Percentiles rank a stretch among this genome's conserved stretches.
phyloP scores from a whole-genome alignment of 805 yeast species.

The Starmerella potacharoeniae region DNA sequence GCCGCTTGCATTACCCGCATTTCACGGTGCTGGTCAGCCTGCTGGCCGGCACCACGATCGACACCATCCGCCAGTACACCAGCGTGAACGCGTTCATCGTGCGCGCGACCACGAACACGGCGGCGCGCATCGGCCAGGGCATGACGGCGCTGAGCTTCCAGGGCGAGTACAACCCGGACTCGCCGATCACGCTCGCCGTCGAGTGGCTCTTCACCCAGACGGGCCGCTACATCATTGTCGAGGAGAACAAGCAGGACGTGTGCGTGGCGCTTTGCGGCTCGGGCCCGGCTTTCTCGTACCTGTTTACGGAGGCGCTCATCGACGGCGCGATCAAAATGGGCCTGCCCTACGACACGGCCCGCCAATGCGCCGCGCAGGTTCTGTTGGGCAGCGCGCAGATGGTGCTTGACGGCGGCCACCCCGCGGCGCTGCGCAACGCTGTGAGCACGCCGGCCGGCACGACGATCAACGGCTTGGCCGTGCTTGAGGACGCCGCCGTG shows the following conservation, averaged over 20 bases:
- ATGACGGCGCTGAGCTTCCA: conserved; percentile 87
- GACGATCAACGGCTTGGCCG: conserved; percentile 87
- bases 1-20: conserved; percentile 34
- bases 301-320: conserved; percentile 80
- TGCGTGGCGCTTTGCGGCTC: conserved; percentile 93
- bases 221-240: conserved; percentile 33
- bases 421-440: conserved; percentile 73
- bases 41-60: conserved; percentile 87
- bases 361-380: conserved; percentile 82
- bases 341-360: conserved; percentile 71
- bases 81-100: conserved; percentile 42
- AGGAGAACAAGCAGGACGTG: conserved; percentile 88
- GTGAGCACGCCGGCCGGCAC: conserved; percentile 98
- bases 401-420: conserved; percentile 79
- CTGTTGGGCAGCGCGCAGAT: conserved; percentile 88
- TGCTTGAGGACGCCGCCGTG: conserved; percentile 83
- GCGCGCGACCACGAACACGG: conserved; percentile 97
- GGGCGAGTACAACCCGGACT: conserved; percentile 31
- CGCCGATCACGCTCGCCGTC: conserved; percentile 27
- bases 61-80: conserved; percentile 40
- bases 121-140: conserved; percentile 85
- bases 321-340: conserved; percentile 96
- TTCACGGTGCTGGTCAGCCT: conserved; percentile 62
- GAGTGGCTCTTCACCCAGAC: conserved; percentile 35
- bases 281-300: conserved; percentile 87